These are phyloP conservation scores for Astrocystis sublimbata DNA, from an alignment of 495 filamentous ascomycete species.

Conservation along the genomic window DNA sequence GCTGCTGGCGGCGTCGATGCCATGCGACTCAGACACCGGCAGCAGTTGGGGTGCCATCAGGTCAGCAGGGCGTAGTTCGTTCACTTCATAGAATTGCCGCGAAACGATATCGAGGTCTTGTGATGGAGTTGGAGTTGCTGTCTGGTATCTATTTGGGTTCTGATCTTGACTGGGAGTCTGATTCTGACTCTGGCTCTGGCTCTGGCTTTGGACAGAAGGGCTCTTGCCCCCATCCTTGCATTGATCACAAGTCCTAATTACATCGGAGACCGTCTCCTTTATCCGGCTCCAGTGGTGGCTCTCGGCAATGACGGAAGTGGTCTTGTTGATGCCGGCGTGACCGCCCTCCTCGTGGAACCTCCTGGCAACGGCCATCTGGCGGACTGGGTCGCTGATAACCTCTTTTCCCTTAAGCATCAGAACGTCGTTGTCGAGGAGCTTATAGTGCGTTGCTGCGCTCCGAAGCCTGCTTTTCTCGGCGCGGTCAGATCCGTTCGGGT, in stretches of 20 bases:
- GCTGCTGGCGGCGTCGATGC: constrained; percentile 22
- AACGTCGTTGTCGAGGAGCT: constrained; percentile 73
- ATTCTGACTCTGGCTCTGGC: constrained; percentile 9
- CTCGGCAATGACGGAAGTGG: constrained; percentile 89
- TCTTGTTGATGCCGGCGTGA: constrained; percentile 98
- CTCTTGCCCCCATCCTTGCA: constrained; percentile 80
- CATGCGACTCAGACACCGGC: constrained; percentile 22
- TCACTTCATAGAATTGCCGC: constrained; percentile 27
- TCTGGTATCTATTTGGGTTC: too few species aligned
- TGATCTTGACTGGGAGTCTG: constrained; percentile 4
- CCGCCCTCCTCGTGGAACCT: constrained; percentile 65
- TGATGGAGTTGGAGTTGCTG: not conserved
- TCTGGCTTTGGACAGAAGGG: constrained; percentile 26
- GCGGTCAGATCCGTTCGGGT: constrained; percentile 89
- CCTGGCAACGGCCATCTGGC: constrained; percentile 87
- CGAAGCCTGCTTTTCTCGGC: constrained; percentile 93
- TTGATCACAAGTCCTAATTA: constrained; percentile 87
- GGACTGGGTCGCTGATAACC: constrained; percentile 86
- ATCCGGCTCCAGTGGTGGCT: constrained; percentile 98
- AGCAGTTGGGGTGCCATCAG: constrained; percentile 24
- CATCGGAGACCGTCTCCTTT: constrained; percentile 93
- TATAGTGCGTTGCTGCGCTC: constrained; percentile 94
- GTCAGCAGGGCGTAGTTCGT: constrained; percentile 12
- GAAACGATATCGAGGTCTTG: constrained; percentile 3
- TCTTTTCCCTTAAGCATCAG: constrained; percentile 98